Base-by-base conservation (phyloP, 495 filamentous ascomycete species). In the Podospora fimiseda region DNA sequence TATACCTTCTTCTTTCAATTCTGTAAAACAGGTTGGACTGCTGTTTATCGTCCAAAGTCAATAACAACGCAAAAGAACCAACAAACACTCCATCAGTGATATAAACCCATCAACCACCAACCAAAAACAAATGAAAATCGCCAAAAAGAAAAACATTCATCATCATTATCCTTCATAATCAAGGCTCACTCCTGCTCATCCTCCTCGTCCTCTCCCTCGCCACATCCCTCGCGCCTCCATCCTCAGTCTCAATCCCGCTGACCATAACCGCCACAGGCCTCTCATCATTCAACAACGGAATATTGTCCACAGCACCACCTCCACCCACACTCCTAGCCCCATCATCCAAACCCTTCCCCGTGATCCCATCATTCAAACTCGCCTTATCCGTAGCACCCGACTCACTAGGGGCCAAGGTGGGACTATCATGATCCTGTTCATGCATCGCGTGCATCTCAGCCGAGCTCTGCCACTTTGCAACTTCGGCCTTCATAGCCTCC, bases 401-500 rank as follows among this genome's bases (percentile, higher is more conserved):
- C 47, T 18, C 44, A 27, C 61, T 70, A 1, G 76, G 71, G 22
- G 68, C 66, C 57, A 75, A 62, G 13, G 64, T 18, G 1, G 75
- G 72, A 18, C 65, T 74, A 7, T 6, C n/a, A 14, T 21, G 4
- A 4, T 23, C 20, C 5, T 33, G 27, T 11, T 33, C 27, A 33
- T 63, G 64, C 50, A 71, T 56, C 48, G 65, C 57, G 0, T 53
- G 54, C 43, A 16, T 22, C 43, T 81, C 79, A 2, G 79, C 72
- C 27, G 65, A 75, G 48, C 67, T 70, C 67, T 96, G 90, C 91
- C 90, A 95, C 63, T 88, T 90, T 8, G 83, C 84, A 24, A 96
- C 90, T 66, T 98, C 93, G 51, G 79, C 80, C 73, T 86, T 90
- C 69, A 98, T 78, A 27, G 85, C 80, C 67, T 97, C 94, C 18